phyloP scores from a whole-genome alignment of 2,329 filamentous ascomycete genomes.

The Alternaria arborescens region DNA sequence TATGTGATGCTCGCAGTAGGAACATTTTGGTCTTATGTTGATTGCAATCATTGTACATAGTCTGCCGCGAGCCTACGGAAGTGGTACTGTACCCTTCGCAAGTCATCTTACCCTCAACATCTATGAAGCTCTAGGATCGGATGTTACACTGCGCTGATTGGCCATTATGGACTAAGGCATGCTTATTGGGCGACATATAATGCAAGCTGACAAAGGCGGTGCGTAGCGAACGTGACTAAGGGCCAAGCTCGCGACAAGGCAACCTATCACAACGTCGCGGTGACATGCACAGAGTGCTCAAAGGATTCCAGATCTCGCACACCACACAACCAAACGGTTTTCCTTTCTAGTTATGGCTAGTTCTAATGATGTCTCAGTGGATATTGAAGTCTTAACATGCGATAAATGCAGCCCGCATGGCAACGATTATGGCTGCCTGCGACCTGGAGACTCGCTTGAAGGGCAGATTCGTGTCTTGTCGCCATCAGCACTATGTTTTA shows the following conservation, averaged over 20 bases:
- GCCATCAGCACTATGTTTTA: slow-evolving; percentile 10
- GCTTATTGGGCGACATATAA: slow-evolving; percentile 6
- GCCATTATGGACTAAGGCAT: slow-evolving; percentile 1
- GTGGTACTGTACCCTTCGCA: neutral
- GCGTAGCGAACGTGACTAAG: slow-evolving; percentile 6
- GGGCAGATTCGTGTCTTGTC: slow-evolving; percentile 9
- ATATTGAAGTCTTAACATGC: slow-evolving; percentile 13
- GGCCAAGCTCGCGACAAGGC: neutral
- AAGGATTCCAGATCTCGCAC: slow-evolving; percentile 3
- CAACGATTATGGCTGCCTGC: slow-evolving; percentile 10
- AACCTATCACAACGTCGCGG: slow-evolving; percentile 4
- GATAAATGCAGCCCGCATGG: slow-evolving; percentile 14
- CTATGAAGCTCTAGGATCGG: neutral
- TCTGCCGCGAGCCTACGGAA: slow-evolving; percentile 1
- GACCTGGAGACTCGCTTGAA: slow-evolving; percentile 16
- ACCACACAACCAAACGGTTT: slow-evolving; percentile 5
- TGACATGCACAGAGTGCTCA: slow-evolving; percentile 8
- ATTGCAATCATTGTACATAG: neutral
- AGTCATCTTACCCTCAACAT: slow-evolving; percentile 1
- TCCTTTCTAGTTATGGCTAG: slow-evolving; percentile 5
- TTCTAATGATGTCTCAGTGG: slow-evolving; percentile 9
- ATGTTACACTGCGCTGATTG: slow-evolving; percentile 3
- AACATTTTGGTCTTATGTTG: neutral
- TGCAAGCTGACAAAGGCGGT: slow-evolving; percentile 4
- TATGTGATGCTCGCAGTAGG: slow-evolving; percentile 3